A percentile compares a stretch with the other conserved stretches of the same genome.
Evolutionary conservation across 345 rosid genomes (phyloP).

Genomic region (Linum tenue): DNA sequence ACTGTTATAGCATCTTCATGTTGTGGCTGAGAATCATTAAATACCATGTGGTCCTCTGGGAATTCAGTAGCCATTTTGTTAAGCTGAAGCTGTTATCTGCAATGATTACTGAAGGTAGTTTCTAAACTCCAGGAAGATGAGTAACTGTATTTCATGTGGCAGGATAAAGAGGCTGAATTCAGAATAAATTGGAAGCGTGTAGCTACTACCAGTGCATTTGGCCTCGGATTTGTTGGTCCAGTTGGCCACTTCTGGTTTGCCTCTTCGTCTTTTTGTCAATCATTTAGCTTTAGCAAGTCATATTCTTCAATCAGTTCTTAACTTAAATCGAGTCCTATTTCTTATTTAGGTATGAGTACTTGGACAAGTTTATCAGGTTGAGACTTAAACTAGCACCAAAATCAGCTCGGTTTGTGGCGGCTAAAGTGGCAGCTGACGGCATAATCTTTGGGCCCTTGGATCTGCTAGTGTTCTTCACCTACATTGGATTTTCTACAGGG

Average conservation of each 20-base stretch:
- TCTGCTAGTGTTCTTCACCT: conserved; percentile 70
- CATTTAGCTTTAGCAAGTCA: background rate
- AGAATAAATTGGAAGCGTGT: conserved; percentile 69
- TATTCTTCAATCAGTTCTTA: background rate
- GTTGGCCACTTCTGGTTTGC: conserved; percentile 80
- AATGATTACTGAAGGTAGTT: background rate
- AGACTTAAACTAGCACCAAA: conserved; percentile 59
- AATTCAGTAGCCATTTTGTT: too few species aligned
- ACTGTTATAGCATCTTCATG: too few species aligned
- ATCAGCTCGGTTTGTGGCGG: conserved; percentile 56
- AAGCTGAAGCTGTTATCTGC: too few species aligned
- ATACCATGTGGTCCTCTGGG: too few species aligned
- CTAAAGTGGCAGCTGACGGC: conserved; percentile 87
- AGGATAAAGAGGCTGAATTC: conserved; percentile 49
- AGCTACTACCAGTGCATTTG: conserved; percentile 64
- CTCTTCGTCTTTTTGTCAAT: conserved; percentile 4
- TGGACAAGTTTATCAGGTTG: conserved; percentile 61
- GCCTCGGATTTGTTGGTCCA: conserved; percentile 77
- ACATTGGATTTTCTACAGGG: conserved; percentile 76
- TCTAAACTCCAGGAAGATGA: conserved; percentile 11
- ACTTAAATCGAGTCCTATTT: background rate
- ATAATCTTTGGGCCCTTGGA: conserved; percentile 82
- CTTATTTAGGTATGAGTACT: conserved; percentile 61
- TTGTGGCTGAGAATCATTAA: too few species aligned
- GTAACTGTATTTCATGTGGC: conserved; percentile 15